phyloP scores from a whole-genome alignment of 345 rosid species.

The Brassica rapa region DNA sequence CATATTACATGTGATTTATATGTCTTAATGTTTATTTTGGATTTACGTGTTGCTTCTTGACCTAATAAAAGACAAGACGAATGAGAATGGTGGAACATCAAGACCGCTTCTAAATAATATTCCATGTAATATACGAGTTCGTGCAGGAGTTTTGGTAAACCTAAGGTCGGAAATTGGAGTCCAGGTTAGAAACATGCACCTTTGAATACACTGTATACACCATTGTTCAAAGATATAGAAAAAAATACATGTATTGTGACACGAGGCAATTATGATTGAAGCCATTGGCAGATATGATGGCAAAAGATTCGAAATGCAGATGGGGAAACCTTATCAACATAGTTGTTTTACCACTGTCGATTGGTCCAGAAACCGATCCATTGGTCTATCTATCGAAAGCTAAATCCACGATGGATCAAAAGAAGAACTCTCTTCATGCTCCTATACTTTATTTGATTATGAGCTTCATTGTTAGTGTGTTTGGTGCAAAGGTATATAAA shows the following conservation, averaged over 20 bases:
- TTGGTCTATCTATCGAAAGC: slow-evolving; percentile 47
- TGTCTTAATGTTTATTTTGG: neutral
- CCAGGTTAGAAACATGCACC: slow-evolving; percentile 39
- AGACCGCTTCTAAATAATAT: slow-evolving; percentile 5
- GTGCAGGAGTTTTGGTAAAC: slow-evolving; percentile 48
- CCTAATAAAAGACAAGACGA: slow-evolving; percentile 13
- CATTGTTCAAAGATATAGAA: neutral
- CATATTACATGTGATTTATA: neutral
- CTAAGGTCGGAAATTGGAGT: slow-evolving; percentile 50
- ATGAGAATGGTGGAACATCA: slow-evolving; percentile 15
- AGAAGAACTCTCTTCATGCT: slow-evolving; percentile 56
- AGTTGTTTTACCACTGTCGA: slow-evolving; percentile 44
- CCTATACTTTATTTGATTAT: slow-evolving; percentile 32
- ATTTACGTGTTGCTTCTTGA: neutral
- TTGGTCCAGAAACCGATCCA: slow-evolving; percentile 44
- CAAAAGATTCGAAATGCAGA: slow-evolving; percentile 38
- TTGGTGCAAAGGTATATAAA: slow-evolving; percentile 38
- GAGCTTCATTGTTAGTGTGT: slow-evolving; percentile 9
- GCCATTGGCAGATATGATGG: slow-evolving; percentile 55
- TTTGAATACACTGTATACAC: neutral
- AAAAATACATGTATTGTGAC: neutral
- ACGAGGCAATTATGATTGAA: slow-evolving; percentile 9
- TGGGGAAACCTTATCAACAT: slow-evolving; percentile 56
- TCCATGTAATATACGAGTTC: slow-evolving; percentile 37
- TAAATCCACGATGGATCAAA: slow-evolving; percentile 48